A percentile compares a stretch with the other conserved stretches of the same genome.
Conservation (phyloP, 108 stramenopile species). For the Epithemia pelagica region DNA sequence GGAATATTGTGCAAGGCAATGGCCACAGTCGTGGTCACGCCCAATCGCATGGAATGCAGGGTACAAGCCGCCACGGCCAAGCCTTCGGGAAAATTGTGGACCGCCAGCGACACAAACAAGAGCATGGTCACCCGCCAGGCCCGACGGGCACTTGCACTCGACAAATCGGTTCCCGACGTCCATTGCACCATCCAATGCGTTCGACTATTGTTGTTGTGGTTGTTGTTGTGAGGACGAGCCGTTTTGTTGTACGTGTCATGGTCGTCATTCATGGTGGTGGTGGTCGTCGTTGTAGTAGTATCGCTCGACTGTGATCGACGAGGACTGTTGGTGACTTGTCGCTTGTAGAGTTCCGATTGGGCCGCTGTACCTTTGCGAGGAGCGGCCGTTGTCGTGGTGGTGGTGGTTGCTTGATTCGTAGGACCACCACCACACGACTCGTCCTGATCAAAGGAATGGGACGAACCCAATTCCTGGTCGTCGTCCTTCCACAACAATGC, state of each 20-base stretch:
- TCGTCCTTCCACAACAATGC: not conserved
- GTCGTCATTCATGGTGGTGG: not conserved
- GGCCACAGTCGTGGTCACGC: slow-evolving; percentile 64
- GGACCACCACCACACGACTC: too few relatives aligned
- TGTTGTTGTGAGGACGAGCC: too few relatives aligned
- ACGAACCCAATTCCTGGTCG: not conserved
- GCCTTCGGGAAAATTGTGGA: slow-evolving; percentile 83
- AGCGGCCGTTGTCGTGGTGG: not conserved
- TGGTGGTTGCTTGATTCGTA: not conserved
- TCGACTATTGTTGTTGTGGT: slow-evolving; percentile 5
- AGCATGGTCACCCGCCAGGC: slow-evolving; percentile 79
- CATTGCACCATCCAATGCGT: slow-evolving; percentile 1
- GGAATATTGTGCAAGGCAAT: slow-evolving; percentile 85
- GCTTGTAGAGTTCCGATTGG: not conserved
- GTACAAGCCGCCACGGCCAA: slow-evolving; percentile 67
- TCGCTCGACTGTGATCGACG: not conserved
- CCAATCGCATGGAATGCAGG: slow-evolving; percentile 57
- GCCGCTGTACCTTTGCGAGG: too few relatives aligned
- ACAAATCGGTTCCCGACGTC: slow-evolving; percentile 39
- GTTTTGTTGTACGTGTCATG: slow-evolving; percentile 1
- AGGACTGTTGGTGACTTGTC: not conserved
- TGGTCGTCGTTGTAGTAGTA: not conserved
- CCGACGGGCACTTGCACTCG: slow-evolving; percentile 32
- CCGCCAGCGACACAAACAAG: slow-evolving; percentile 55
- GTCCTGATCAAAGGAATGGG: not conserved